Percentiles rank a stretch among this genome's conserved stretches.
Evolutionary conservation across 2,329 filamentous ascomycete species (phyloP).

Genomic region (Aspergillaceae sp.): DNA sequence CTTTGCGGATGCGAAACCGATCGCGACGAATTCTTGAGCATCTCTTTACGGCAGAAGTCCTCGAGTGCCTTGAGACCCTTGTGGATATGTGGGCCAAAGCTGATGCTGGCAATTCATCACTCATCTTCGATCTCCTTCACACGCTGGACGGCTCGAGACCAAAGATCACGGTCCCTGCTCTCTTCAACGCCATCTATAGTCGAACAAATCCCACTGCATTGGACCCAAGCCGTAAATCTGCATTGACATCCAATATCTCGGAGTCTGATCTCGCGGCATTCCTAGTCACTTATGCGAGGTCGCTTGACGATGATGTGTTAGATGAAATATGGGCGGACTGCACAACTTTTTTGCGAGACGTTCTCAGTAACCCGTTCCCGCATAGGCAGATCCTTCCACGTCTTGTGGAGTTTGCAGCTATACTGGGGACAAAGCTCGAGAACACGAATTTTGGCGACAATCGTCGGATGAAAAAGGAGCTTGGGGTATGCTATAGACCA

Average conservation of each 20-base stretch:
- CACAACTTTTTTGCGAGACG: constrained; percentile 78
- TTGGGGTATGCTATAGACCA: constrained; percentile 56
- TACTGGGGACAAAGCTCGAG: constrained; percentile 89
- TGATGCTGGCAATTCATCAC: constrained; percentile 45
- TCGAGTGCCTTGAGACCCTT: constrained; percentile 88
- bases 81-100: constrained; percentile 69
- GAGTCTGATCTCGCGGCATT: constrained; percentile 83
- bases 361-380: constrained; percentile 87
- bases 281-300: constrained; percentile 78
- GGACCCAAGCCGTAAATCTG: constrained; percentile 73
- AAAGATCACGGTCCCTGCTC: constrained; percentile 81
- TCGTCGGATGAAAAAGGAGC: constrained; percentile 77
- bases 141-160: constrained; percentile 86
- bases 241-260: constrained; percentile 72
- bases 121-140: constrained; percentile 78
- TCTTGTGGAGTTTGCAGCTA: constrained; percentile 78
- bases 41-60: constrained; percentile 79
- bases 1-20: constrained; percentile 80
- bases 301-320: constrained; percentile 91
- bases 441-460: constrained; percentile 97
- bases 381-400: constrained; percentile 83
- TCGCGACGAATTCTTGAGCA: constrained; percentile 84
- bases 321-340: constrained; percentile 98
- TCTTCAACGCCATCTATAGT: constrained; percentile 95
- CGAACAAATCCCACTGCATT: constrained; percentile 76